These are phyloP conservation scores for Lyophyllum atratum DNA, from an alignment of 768 basidiomycete genomes.

Conservation along the genomic window DNA sequence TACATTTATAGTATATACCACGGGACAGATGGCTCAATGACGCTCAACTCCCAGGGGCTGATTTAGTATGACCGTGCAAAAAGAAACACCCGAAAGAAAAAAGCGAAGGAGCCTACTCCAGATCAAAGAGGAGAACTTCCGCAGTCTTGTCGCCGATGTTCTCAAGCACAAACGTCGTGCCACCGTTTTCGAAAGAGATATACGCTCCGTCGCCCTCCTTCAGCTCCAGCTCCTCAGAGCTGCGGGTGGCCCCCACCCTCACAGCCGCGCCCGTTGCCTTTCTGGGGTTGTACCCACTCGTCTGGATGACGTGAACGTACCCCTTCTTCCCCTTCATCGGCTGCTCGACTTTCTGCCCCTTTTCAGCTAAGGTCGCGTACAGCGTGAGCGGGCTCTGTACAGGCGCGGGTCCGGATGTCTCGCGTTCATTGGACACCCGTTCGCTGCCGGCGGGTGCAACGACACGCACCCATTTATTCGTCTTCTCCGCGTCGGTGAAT, in stretches of 20 bases:
- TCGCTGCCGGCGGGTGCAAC: conserved; percentile 71
- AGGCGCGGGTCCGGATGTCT: conserved; percentile 80
- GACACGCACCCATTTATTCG: conserved; percentile 65
- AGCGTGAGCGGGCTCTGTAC: conserved; percentile 69
- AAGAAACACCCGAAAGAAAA: neutral
- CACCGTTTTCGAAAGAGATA: conserved; percentile 49
- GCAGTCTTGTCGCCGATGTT: conserved; percentile 68
- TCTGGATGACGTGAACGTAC: conserved; percentile 88
- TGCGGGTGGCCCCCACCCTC: conserved; percentile 41
- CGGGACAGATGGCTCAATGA: neutral
- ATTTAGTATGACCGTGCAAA: neutral
- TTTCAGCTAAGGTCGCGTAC: conserved; percentile 74
- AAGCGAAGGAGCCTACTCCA: conserved; percentile 49
- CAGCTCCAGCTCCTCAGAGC: conserved; percentile 47
- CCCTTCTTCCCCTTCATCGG: conserved; percentile 58
- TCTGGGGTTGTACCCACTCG: conserved; percentile 72
- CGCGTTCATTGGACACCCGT: conserved; percentile 62
- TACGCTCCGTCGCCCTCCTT: conserved; percentile 91
- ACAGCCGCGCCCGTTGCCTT: conserved; percentile 59
- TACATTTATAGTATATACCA: too few species aligned
- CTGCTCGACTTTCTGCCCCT: conserved; percentile 54
- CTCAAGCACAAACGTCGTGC: conserved; percentile 44
- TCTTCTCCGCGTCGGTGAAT: conserved; percentile 83
- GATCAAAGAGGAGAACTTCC: conserved; percentile 82
- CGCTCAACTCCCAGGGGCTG: neutral